Conservation (phyloP, 2,329 filamentous ascomycete species). For the Fusarium mangiferae region DNA sequence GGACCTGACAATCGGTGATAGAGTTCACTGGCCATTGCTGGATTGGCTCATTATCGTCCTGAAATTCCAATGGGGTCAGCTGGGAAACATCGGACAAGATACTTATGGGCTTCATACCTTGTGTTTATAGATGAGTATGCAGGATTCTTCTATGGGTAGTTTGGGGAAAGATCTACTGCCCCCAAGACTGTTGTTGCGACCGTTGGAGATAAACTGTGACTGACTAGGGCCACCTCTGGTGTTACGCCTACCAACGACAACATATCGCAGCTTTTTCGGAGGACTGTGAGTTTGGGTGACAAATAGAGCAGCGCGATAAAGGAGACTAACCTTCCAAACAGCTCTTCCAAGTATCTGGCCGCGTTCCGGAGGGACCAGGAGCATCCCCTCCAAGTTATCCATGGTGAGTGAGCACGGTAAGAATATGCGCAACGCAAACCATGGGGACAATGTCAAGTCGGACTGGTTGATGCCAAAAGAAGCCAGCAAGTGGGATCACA, state of each 20-base stretch:
- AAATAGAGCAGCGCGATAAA: not conserved
- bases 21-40: slow-evolving; percentile 64
- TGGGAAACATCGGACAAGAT: not conserved
- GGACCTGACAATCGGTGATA: slow-evolving; percentile 67
- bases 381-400: slow-evolving; percentile 57
- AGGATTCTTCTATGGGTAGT: slow-evolving; percentile 55
- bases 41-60: slow-evolving; percentile 64
- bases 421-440: not conserved
- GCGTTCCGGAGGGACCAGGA: slow-evolving; percentile 63
- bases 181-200: slow-evolving; percentile 51
- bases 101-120: slow-evolving; percentile 55
- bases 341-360: slow-evolving; percentile 62
- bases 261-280: slow-evolving; percentile 64
- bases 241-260: slow-evolving; percentile 61
- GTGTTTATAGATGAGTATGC: slow-evolving; percentile 65
- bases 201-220: slow-evolving; percentile 54
- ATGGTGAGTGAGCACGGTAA: slow-evolving; percentile 40
- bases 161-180: slow-evolving; percentile 50
- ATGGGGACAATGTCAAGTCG: not conserved
- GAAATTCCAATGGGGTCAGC: slow-evolving; percentile 16
- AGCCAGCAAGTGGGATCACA: slow-evolving; percentile 26
- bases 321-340: slow-evolving; percentile 60
- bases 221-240: slow-evolving; percentile 48
- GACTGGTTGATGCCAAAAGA: not conserved
- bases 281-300: slow-evolving; percentile 28